Percentiles rank a stretch among this genome's conserved stretches.
Conservation (phyloP, 352 stramenopile genomes). For the Stramenopiles sp. region DNA sequence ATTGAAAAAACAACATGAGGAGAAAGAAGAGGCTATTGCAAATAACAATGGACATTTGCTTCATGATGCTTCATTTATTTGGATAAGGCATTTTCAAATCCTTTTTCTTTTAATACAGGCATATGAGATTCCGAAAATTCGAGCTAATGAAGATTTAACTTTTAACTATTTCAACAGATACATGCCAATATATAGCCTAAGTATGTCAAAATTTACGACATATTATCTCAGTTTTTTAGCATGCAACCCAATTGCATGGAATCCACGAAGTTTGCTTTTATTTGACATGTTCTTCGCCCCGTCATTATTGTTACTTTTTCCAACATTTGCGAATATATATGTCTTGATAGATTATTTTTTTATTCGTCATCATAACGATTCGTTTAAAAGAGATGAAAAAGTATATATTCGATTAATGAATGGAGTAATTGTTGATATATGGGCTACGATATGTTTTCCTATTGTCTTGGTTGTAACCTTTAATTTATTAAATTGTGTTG, state of each 20-base stretch:
- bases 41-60: too few relatives aligned
- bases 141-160: not conserved
- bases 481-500: not conserved
- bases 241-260: not conserved
- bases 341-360: not conserved
- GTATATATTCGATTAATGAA: not conserved
- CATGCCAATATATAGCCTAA: not conserved
- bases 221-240: not conserved
- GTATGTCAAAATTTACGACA: not conserved
- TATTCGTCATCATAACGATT: not conserved
- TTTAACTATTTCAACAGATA: not conserved
- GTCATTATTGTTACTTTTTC: not conserved
- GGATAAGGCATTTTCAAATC: not conserved
- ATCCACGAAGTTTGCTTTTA: not conserved
- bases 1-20: too few relatives aligned
- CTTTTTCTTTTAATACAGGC: not conserved
- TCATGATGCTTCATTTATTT: not conserved
- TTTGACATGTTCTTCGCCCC: not conserved
- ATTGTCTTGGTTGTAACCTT: not conserved
- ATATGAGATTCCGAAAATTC: not conserved
- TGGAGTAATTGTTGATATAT: not conserved
- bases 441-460: not conserved
- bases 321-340: not conserved
- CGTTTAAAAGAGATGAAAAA: not conserved
- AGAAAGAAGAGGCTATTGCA: too few relatives aligned